Percentiles rank a stretch among this genome's conserved stretches.
phyloP scores from a whole-genome alignment of 2,329 filamentous ascomycete species.

The Sphaerulina musiva region DNA sequence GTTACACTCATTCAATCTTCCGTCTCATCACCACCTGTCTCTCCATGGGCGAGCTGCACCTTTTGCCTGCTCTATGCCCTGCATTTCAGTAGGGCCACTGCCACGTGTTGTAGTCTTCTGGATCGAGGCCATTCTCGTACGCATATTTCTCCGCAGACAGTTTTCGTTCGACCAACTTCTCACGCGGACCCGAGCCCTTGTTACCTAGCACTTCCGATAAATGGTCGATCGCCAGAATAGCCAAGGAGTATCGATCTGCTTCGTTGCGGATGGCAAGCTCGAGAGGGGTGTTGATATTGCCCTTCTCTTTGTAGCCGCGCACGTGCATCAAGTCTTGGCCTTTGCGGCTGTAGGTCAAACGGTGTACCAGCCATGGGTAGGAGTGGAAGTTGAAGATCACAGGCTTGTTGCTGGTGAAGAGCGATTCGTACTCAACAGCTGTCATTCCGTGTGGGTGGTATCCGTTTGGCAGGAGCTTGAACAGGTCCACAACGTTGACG shows the following conservation, averaged over 20 bases:
- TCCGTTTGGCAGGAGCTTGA: conserved; percentile 64
- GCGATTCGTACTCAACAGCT: conserved; percentile 57
- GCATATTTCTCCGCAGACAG: conserved; percentile 58
- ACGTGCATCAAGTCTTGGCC: conserved; percentile 64
- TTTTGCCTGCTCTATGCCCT: neutral
- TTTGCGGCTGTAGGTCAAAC: conserved; percentile 67
- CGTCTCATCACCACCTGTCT: neutral
- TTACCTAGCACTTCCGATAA: conserved; percentile 56
- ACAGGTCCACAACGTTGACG: conserved; percentile 74
- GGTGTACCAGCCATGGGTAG: conserved; percentile 73
- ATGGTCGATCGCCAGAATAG: conserved; percentile 68
- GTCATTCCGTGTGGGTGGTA: conserved; percentile 69
- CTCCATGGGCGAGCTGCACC: neutral
- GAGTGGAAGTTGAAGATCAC: conserved; percentile 81
- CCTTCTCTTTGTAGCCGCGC: conserved; percentile 75
- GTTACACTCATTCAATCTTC: neutral
- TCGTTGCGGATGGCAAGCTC: conserved; percentile 72
- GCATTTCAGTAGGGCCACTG: conserved; percentile 49
- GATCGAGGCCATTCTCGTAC: conserved; percentile 65
- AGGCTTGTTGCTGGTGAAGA: conserved; percentile 67
- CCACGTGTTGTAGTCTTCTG: conserved; percentile 59
- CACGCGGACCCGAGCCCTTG: conserved; percentile 54
- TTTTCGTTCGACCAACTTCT: conserved; percentile 59
- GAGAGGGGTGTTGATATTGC: conserved; percentile 74
- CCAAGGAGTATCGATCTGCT: conserved; percentile 69